These are phyloP conservation scores for Apiospora rasikravindrae DNA, from an alignment of 2,329 filamentous ascomycete genomes.

Conservation along the genomic window DNA sequence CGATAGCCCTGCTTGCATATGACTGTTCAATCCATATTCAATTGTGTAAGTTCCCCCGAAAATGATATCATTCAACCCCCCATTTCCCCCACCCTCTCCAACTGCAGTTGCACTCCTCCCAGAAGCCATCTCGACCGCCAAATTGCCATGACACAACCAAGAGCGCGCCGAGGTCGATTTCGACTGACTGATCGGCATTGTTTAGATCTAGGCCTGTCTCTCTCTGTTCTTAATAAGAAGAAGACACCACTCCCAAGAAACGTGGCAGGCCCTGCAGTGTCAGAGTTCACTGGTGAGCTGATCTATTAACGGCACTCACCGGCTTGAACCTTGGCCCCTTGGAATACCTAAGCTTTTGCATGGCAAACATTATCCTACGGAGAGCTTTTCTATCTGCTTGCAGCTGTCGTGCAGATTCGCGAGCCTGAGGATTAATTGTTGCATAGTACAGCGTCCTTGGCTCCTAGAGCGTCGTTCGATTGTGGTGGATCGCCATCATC, in stretches of 20 bases:
- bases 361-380: neutral
- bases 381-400: neutral
- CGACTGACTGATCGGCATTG: neutral
- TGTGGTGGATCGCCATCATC: slow-evolving; percentile 14
- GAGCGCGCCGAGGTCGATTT: neutral
- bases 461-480: neutral
- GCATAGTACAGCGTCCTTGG: neutral
- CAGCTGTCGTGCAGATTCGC: neutral
- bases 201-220: neutral
- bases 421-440: neutral
- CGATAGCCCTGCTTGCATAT: neutral
- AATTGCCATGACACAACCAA: slow-evolving; percentile 2
- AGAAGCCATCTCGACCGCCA: neutral
- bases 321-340: slow-evolving; percentile 12
- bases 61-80: slow-evolving; percentile 10
- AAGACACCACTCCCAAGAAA: neutral
- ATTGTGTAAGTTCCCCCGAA: neutral
- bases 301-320: slow-evolving; percentile 12
- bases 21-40: neutral
- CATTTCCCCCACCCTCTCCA: neutral
- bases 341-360: neutral
- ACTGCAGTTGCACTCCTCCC: neutral
- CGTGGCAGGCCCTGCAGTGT: neutral
- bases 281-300: slow-evolving; percentile 3
- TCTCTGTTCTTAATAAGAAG: neutral